Percentiles rank a stretch among this genome's conserved stretches.
These are phyloP conservation scores for Iris pallida DNA, from an alignment of 116 monocot species.

Conservation along the genomic window DNA sequence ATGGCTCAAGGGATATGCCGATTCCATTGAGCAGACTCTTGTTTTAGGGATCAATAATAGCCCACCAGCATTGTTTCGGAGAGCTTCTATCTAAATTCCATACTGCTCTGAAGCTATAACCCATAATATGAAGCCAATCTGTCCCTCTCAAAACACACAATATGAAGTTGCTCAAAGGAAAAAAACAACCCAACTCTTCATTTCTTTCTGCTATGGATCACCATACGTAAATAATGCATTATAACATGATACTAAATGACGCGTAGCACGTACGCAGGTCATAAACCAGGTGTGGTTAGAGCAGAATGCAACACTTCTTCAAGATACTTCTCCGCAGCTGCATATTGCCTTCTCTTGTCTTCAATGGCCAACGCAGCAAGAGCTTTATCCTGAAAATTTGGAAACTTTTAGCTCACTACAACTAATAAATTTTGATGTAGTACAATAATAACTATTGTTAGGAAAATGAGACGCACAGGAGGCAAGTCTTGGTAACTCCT, in stretches of 20 bases:
- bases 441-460: neutral
- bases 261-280: conserved; percentile 6
- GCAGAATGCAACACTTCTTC: conserved; percentile 75
- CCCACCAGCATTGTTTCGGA: no score
- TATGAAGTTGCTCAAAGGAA: neutral
- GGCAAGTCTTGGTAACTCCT: conserved; percentile 98
- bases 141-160: neutral
- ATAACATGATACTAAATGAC: neutral
- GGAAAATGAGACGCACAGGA: conserved; percentile 47
- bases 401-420: conserved; percentile 1
- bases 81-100: no score
- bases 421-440: neutral
- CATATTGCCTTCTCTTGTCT: conserved; percentile 94
- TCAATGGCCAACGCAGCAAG: conserved; percentile 98
- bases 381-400: conserved; percentile 72
- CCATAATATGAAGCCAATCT: no score
- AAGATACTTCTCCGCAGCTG: conserved; percentile 86
- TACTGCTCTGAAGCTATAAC: no score
- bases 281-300: conserved; percentile 31
- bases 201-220: neutral
- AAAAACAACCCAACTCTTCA: neutral
- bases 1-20: no score
- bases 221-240: neutral
- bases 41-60: no score
- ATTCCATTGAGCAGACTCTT: no score